These are phyloP conservation scores for Pichia sp. DNA, from an alignment of 1,139 yeast species.

Conservation along the genomic window DNA sequence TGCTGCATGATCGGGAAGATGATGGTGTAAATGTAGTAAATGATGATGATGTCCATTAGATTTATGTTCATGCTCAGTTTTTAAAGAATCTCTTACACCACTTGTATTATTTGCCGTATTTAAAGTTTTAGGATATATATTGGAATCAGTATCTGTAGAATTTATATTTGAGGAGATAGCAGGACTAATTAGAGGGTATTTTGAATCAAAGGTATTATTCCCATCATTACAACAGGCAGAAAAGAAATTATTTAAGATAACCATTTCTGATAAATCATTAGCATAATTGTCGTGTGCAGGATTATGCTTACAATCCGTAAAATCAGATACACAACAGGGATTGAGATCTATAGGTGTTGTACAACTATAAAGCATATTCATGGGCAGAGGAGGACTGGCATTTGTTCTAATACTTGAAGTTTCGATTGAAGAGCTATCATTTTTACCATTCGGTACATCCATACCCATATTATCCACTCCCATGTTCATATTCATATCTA, in stretches of 20 bases:
- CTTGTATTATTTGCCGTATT: conserved; percentile 3
- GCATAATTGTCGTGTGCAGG: no score
- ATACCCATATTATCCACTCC: no score
- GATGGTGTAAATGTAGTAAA: conserved; percentile 17
- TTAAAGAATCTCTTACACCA: conserved; percentile 10
- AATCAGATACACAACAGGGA: conserved; percentile 5
- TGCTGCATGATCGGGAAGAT: conserved; percentile 8
- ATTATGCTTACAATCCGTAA: not conserved
- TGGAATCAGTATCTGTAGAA: not conserved
- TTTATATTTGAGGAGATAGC: conserved; percentile 1
- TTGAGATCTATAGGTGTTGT: conserved; percentile 10
- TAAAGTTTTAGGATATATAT: not conserved
- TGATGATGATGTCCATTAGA: conserved; percentile 17
- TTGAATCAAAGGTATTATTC: not conserved
- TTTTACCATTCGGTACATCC: not conserved
- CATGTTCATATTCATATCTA: not conserved
- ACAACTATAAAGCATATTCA: conserved; percentile 4
- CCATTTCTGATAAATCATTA: conserved; percentile 11
- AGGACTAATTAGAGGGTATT: conserved; percentile 3
- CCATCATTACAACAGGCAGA: conserved; percentile 12
- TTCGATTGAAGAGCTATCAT: conserved; percentile 1
- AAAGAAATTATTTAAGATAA: conserved; percentile 10
- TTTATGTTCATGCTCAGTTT: not conserved
- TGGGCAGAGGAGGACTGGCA: not conserved
- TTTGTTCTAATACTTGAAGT: conserved; percentile 1